Base-by-base conservation (phyloP, 2,329 filamentous ascomycete species). In the Hawksworthiomyces lignivorus region DNA sequence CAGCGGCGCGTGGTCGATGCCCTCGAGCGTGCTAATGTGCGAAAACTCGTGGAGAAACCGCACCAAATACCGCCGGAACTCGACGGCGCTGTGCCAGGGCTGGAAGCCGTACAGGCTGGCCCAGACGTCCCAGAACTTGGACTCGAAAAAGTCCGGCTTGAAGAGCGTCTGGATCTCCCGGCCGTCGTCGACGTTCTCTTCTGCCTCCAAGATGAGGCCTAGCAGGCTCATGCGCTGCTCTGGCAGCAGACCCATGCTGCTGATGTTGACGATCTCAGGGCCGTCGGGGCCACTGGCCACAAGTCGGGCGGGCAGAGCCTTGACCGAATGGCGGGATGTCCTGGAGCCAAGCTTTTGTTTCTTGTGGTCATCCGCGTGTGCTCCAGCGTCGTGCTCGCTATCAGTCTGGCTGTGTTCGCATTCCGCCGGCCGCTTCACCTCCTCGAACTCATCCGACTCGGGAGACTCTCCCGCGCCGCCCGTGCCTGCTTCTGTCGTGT, bases 51-150 rank as follows among this genome's bases (percentile, higher is more conserved):
- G 56, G 36, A 56, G 38, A 42, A 58, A 57, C 27, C 54, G 49
- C 36, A 54, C 46, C 7, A 58, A 48, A 41, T 57, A 57, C 7
- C 55, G 53, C 15, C 49, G 49, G 44, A 59, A 57, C 41, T 58
- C 56, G n/a, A 54, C 45, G 10, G 55, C 55, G 41, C 54, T 56
- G 44, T 59, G 55, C 52, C 56, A 58, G 18, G 55, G 54, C 45
- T 57, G 50, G 45, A 58, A 59, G 7, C 52, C 53, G 45, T 52
- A 57, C 48, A 55, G 56, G 15, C 52, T 57, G 26, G 50, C 51
- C 56, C 56, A 58, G 45, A 56, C 54, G 31, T 53, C 56, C 56
- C 56, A 58, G 46, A 58, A 58, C 36, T 55, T 55, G n/a, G 49
- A 52, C 42, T 53, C 39, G 42, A 57, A 58, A 34, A 58, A 58